Evolutionary conservation across 2,329 filamentous ascomycete genomes (phyloP).

Genomic region (Coniochaeta sp.): DNA sequence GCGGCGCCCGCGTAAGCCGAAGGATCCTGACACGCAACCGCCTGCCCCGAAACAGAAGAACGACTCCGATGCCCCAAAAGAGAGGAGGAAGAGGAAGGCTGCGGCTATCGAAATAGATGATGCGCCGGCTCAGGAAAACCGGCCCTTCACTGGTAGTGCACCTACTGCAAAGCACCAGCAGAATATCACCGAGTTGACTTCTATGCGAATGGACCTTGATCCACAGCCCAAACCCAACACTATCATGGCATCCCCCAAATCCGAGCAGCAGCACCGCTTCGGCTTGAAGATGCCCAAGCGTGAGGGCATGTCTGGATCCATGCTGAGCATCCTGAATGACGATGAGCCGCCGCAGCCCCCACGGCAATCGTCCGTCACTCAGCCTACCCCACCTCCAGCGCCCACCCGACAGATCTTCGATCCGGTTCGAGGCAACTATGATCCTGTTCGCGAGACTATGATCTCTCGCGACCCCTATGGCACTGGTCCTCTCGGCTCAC

Average conservation of each 20-base stretch:
- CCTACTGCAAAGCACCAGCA: slow-evolving; percentile 27
- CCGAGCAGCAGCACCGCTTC: slow-evolving; percentile 16
- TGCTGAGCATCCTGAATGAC: slow-evolving; percentile 51
- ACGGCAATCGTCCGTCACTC: slow-evolving; percentile 33
- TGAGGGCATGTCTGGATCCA: slow-evolving; percentile 42
- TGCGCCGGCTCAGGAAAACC: slow-evolving; percentile 22
- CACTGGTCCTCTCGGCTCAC: slow-evolving; percentile 41
- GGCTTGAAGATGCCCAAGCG: slow-evolving; percentile 43
- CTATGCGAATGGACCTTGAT: slow-evolving; percentile 27
- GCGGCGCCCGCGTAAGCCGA: slow-evolving; percentile 48
- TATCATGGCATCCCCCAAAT: slow-evolving; percentile 6
- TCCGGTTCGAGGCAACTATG: slow-evolving; percentile 73
- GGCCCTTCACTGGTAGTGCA: slow-evolving; percentile 24
- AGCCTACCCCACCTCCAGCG: slow-evolving; percentile 51
- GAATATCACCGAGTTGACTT: slow-evolving; percentile 33
- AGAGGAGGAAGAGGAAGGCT: slow-evolving; percentile 49
- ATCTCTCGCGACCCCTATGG: slow-evolving; percentile 41
- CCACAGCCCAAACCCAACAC: slow-evolving; percentile 16
- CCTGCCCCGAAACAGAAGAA: no score
- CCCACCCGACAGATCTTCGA: slow-evolving; percentile 68
- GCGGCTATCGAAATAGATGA: slow-evolving; percentile 29
- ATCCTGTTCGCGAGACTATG: slow-evolving; percentile 58
- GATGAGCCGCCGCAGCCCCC: slow-evolving; percentile 38
- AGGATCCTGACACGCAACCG: slow-evolving; percentile 52
- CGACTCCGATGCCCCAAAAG: no score